Base-by-base conservation (phyloP, 805 yeast species). In the Pichia pseudocactophila region DNA sequence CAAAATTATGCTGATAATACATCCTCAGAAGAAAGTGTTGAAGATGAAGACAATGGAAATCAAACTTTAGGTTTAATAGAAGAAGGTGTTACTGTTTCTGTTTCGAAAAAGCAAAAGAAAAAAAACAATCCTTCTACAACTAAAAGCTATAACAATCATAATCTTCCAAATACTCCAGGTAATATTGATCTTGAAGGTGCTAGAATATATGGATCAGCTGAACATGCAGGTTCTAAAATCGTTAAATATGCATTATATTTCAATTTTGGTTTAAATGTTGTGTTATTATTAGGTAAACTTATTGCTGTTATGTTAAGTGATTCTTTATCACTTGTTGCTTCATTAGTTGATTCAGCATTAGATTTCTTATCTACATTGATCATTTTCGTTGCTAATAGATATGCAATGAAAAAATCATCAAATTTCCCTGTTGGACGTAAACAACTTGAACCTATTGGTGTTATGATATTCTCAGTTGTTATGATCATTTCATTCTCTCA, bases 361-460 rank as follows among this genome's bases (percentile, higher is more conserved):
- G 94, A 84, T 54, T 78, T 83, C 41, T 59, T 83, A 42, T 82
- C 89, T 15, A 83, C 92, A 0, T 64, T 80, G 44, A 83, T 84
- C 50, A 84, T 84, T 39, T 82, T 68, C 62, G 57, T 73, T 36
- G 74, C 83, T 40, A 78, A 82, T 49, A 64, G 63, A 46, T 61
- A 71, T 42, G 70, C 80, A 3, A 59, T 64, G 9, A 62, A 64
- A 12, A 45, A 47, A 22, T 53, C 59, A 1, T 39, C 50, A 2
- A 61, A 62, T 25, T 78, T 73, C 51, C 94, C 94, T 0, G 75
- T 84, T 19, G 94, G 94, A 3, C 66, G 84, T 37, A 69, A 78
- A 31, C 70, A 88, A 47, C 63, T 83, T 31, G 92, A 83, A 55
- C 94, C 94, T 1, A 68, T 83, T 43, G 92, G 94, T 0, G 82